Conservation (phyloP, 2,329 filamentous ascomycete species). For the Teratosphaeria epicoccoides region DNA sequence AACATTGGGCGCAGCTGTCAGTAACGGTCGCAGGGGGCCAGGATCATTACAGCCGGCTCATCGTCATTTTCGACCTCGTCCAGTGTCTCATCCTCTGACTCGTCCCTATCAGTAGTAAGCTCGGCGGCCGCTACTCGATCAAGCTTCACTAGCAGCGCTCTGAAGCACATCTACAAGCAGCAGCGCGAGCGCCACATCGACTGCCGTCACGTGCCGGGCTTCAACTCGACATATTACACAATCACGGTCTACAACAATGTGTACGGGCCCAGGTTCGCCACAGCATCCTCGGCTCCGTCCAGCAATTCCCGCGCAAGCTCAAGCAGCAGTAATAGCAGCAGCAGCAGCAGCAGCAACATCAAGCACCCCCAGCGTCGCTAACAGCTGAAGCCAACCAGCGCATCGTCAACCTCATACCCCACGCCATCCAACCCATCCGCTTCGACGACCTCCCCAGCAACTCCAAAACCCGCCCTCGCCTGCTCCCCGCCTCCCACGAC, state of each 20-base stretch:
- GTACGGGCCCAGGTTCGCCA: too few species aligned
- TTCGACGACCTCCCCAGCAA: not conserved
- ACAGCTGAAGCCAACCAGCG: not conserved
- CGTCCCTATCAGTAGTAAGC: too few species aligned
- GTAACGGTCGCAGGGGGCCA: conserved; percentile 12
- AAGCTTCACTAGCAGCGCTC: too few species aligned
- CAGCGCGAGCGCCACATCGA: too few species aligned
- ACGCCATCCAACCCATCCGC: not conserved
- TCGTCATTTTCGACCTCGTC: not conserved
- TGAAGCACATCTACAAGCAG: too few species aligned
- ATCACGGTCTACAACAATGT: too few species aligned
- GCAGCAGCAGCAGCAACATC: not conserved
- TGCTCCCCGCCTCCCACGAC: conserved; percentile 10
- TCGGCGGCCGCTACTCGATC: too few species aligned
- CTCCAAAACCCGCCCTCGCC: not conserved
- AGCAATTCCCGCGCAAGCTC: not conserved
- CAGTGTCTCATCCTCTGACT: too few species aligned
- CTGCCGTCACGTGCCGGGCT: too few species aligned
- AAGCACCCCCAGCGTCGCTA: conserved; percentile 1
- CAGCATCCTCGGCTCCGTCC: not conserved
- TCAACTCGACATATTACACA: too few species aligned
- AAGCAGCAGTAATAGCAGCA: not conserved
- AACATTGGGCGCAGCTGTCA: conserved; percentile 11
- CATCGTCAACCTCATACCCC: not conserved
- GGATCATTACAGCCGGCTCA: conserved; percentile 10